Base-by-base conservation (phyloP, 768 basidiomycete genomes). In the Naganishia onofrii region DNA sequence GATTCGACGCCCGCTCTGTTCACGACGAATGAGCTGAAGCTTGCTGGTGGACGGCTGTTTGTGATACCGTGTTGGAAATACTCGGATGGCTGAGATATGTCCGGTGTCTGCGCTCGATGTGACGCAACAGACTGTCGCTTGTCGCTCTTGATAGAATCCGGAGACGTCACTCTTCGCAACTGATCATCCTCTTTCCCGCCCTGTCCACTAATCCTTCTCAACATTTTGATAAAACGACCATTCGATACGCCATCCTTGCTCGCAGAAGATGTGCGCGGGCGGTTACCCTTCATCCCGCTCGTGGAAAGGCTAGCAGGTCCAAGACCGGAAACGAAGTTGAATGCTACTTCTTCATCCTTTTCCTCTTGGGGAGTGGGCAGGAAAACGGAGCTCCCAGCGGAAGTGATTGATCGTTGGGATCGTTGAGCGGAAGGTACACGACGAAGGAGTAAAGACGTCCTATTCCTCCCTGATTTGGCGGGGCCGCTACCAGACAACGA, bases 11-110 rank as follows among this genome's bases (percentile, higher is more conserved):
- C 10, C 6, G 36, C 29, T 15, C 60, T 51, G 3, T n/a, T n/a
- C n/a, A n/a, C n/a, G n/a, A n/a, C 42, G 60, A 44, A 63, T 29
- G 60, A 63, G 60, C 60, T 63, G 60, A 63, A 63, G 38, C 60
- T 63, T 1, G 60, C 38, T 21, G 60, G 38, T 6, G 38, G 38
- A 15, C 60, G 60, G 42, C 19, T 29, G 29, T 7, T 29, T 42
- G 42, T 29, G 60, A 26, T 38, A 36, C 15, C 5, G 13, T 6
- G 8, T 6, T 3, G 48, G 23, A 51, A 19, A 17, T 23, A 28
- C 5, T 26, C 60, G 2, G 54, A 55, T 3, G 28, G 54, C 23
- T 58, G 32, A n/a, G 13, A 19, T 6, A 17, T 36, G 12, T 32
- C 34, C 2, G 34, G 32, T n/a, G 57, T 34, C 36, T 12, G 21